phyloP scores from a whole-genome alignment of 306 rosid genomes.

The Styphnolobium japonicum region DNA sequence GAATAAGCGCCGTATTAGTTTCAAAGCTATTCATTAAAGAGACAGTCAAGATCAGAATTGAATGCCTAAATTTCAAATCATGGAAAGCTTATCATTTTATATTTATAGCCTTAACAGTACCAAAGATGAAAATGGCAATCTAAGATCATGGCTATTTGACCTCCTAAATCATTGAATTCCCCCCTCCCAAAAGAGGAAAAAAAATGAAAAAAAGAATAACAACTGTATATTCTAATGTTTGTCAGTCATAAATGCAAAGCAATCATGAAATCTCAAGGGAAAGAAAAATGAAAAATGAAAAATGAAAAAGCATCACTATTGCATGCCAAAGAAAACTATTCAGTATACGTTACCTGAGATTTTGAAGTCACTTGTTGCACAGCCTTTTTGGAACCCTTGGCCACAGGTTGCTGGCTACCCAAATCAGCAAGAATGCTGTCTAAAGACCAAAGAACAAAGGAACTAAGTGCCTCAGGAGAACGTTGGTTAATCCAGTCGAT shows the following conservation, averaged over 20 bases:
- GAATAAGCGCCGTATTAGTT: not conserved
- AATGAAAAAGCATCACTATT: not conserved
- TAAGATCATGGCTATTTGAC: constrained; percentile 5
- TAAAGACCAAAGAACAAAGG: constrained; percentile 63
- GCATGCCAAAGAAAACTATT: not conserved
- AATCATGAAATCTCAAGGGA: not conserved
- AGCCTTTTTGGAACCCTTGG: constrained; percentile 73
- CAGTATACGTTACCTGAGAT: constrained; percentile 65
- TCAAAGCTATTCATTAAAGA: not conserved
- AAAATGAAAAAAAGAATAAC: not conserved
- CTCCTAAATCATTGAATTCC: not conserved
- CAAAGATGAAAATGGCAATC: not conserved
- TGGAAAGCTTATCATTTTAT: not conserved
- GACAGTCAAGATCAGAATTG: not conserved
- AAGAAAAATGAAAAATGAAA: not conserved
- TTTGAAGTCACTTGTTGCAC: constrained; percentile 65
- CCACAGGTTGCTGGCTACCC: constrained; percentile 52
- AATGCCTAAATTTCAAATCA: not conserved
- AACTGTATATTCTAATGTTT: not conserved
- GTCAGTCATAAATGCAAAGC: constrained; percentile 2
- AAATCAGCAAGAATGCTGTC: constrained; percentile 76
- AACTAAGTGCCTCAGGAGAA: constrained; percentile 60
- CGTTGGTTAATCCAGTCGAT: constrained; percentile 71
- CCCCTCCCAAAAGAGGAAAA: not conserved
- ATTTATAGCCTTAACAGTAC: not conserved